Conservation (phyloP, 2,329 filamentous ascomycete species). For the Madurella mycetomatis region DNA sequence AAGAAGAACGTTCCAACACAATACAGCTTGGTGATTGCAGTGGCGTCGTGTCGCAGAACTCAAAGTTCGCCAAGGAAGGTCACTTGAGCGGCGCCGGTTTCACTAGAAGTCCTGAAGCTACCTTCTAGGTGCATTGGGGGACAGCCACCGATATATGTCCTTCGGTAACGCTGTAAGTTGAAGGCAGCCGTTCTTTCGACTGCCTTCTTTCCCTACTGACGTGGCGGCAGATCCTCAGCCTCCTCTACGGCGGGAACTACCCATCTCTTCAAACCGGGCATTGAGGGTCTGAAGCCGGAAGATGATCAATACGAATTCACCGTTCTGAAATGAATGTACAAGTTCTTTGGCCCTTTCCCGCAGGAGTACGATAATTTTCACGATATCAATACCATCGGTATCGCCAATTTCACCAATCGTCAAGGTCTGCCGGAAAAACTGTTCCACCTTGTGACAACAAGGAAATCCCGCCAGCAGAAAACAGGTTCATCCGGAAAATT, state of each 20-base stretch:
- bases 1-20: conserved; percentile 19
- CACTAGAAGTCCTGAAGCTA: conserved; percentile 25
- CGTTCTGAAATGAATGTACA: conserved; percentile 23
- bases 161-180: conserved; percentile 20
- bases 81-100: conserved; percentile 22
- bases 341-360: conserved; percentile 24
- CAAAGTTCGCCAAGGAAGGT: conserved; percentile 21
- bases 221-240: conserved; percentile 17
- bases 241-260: conserved; percentile 21
- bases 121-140: conserved; percentile 21
- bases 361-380: conserved; percentile 16
- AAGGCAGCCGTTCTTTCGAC: not conserved
- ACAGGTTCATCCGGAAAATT: conserved; percentile 23
- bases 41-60: conserved; percentile 21
- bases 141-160: conserved; percentile 26
- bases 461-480: conserved; percentile 23
- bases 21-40: conserved; percentile 27
- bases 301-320: conserved; percentile 22
- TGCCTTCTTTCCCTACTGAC: not conserved
- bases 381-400: conserved; percentile 12
- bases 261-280: conserved; percentile 1
- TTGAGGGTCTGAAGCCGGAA: not conserved
- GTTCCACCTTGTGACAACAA: conserved; percentile 17
- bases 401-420: conserved; percentile 4
- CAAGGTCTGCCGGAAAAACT: conserved; percentile 19